Base-by-base conservation (phyloP, 306 rosid genomes). In the Datisca glomerata region DNA sequence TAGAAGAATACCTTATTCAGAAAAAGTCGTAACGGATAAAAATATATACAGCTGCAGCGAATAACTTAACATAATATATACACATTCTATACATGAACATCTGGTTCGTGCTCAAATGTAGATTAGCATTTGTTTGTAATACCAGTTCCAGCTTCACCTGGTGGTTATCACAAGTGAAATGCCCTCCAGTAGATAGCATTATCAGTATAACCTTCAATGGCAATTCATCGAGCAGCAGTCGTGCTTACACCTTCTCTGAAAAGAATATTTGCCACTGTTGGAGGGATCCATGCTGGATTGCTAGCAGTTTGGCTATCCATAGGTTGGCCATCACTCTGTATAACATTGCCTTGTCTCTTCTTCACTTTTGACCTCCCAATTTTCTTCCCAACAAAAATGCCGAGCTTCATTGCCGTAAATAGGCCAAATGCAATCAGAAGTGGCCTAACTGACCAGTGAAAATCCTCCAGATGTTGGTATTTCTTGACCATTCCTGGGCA, bases 361-460 rank as follows among this genome's bases (percentile, higher is more conserved):
- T 53, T 86, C 41, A 21, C 68, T 48, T 60, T 75, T 18, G 65
- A 55, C 59, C 62, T 57, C 24, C 70, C 67, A 47, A 70, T 51
- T 56, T 67, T 79, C 51, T 63, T 63, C 31, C 93, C 97, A 22
- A 64, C 61, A 8, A 59, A 43, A 17, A 71, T 43, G 38, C 95
- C 95, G 10, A 72, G 57, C 60, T 75, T 89, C 70, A 80, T 31
- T 28, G 83, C 79, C 21, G 97, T 74, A n/a, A 77, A 61, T 24
- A 89, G 29, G 14, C 95, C 81, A 8, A 89, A 40, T 37, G 82
- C 85, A 53, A 77, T 62, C 37, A 83, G 45, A 69, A 72, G 56
- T 41, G 97, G 97, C 27, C 91, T 77, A 32, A 89, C 71, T 5
- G 85, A 74, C 97, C 93, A 80, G 39, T 83, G 95, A 57, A 80